Evolutionary conservation across 371 early-diverging fungal species (phyloP), one percentile per base, ranked within the genome.

Genomic region (Saksenaea vasiformis): DNA sequence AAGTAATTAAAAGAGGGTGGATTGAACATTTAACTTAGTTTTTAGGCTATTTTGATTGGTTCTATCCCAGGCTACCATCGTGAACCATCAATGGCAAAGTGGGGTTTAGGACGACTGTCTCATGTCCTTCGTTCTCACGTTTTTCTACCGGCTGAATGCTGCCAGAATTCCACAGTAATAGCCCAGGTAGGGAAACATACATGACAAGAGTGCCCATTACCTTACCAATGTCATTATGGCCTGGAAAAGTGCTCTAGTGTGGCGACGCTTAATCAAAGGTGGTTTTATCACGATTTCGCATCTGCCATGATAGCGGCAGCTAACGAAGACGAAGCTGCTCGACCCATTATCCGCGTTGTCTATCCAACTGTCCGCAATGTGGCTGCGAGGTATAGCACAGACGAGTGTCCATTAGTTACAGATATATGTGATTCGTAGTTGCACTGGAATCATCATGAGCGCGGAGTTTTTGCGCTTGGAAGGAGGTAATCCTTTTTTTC

Each of bases 351-450:
- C 1, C 67, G 72, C 28, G 70, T 87, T 1, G 68, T 90, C 1
- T 90, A 76, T 77, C 90, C 90, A 1, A 87, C 86, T 3, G 83
- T 80, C 2, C 78, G 80, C n/a, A 71, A 87, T 41, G 90, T 90
- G 1, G 68, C 79, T 26, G 75, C 73, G 27, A 86, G 87, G 87
- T 84, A 62, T 44, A n/a, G 22, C n/a, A 5, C 24, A 11, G n/a
- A n/a, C n/a, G n/a, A n/a, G n/a, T n/a, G n/a, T n/a, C n/a, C n/a
- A n/a, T n/a, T n/a, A n/a, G n/a, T n/a, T n/a, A n/a, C n/a, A n/a
- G n/a, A n/a, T n/a, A n/a, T n/a, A n/a, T n/a, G 44, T 60, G 28
- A 7, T 13, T 2, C 47, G 11, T 27, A 65, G 65, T 31, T 57
- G 51, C 38, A 68, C 61, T 11, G 71, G 71, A 8, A 66, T 68